Conservation (phyloP, 1,139 yeast genomes). For the Hyphopichia buzzinii region DNA sequence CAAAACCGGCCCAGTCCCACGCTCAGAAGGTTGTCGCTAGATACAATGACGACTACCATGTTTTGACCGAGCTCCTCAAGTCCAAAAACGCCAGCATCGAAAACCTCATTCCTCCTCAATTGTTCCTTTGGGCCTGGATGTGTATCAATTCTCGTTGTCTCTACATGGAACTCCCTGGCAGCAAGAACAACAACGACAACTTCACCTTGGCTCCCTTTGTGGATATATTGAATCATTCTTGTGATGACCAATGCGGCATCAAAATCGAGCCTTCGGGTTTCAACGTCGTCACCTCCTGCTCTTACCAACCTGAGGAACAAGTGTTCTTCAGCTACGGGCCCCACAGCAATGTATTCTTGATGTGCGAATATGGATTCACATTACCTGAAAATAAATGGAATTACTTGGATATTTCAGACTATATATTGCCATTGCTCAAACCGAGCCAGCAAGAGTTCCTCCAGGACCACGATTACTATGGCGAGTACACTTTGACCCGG, state of each 20-base stretch:
- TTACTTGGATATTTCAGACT: conserved; percentile 58
- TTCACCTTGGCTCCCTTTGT: conserved; percentile 91
- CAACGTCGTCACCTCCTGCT: conserved; percentile 41
- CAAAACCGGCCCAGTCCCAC: conserved; percentile 33
- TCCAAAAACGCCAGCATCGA: conserved; percentile 4
- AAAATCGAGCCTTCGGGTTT: conserved; percentile 50
- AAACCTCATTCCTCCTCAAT: conserved; percentile 12
- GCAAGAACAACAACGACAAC: conserved; percentile 52
- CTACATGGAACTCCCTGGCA: conserved; percentile 66
- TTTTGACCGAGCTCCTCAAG: conserved; percentile 16
- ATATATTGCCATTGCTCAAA: conserved; percentile 35
- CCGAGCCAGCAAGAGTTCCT: conserved; percentile 45
- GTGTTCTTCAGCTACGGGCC: conserved; percentile 80
- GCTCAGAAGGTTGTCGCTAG: conserved; percentile 34
- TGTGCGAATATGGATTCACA: conserved; percentile 86
- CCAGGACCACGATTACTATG: conserved; percentile 54
- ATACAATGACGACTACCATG: conserved; percentile 36
- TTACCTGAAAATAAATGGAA: conserved; percentile 60
- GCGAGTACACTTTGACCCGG: conserved; percentile 64
- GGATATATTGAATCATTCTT: conserved; percentile 80
- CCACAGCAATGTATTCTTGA: conserved; percentile 75
- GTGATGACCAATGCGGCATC: conserved; percentile 51
- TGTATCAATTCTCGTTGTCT: conserved; percentile 90
- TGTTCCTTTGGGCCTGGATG: conserved; percentile 72
- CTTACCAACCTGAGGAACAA: conserved; percentile 51